Percentiles rank a stretch among this genome's conserved stretches.
Evolutionary conservation across 2,329 filamentous ascomycete species (phyloP).

Genomic region (Truncatella angustata): DNA sequence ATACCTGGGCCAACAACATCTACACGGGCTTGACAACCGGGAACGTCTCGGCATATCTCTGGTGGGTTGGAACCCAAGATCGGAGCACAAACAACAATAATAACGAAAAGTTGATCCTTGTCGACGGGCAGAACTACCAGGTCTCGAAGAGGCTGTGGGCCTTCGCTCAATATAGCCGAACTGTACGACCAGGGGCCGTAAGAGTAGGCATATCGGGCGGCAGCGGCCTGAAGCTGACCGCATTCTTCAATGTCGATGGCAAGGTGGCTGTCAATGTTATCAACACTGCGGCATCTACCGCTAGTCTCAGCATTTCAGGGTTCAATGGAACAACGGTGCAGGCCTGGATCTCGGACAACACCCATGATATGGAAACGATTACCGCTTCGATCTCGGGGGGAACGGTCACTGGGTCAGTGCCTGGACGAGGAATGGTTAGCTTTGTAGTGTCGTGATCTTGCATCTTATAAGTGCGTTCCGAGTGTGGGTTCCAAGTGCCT

Average conservation of each 20-base stretch:
- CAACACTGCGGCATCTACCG: conserved; percentile 20
- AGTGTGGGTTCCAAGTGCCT: no score
- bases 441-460: conserved; percentile 14
- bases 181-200: conserved; percentile 27
- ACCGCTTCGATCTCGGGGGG: conserved; percentile 14
- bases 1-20: conserved; percentile 47
- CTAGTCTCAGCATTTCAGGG: conserved; percentile 26
- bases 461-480: no score
- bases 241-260: conserved; percentile 32
- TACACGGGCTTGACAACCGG: conserved; percentile 40
- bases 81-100: conserved; percentile 19
- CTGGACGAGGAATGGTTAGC: conserved; percentile 12
- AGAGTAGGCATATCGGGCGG: conserved; percentile 22
- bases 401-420: conserved; percentile 20
- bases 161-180: conserved; percentile 28
- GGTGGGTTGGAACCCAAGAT: conserved; percentile 28
- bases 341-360: conserved; percentile 37
- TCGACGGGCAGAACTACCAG: conserved; percentile 19
- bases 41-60: conserved; percentile 45
- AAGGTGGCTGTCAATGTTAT: conserved; percentile 19
- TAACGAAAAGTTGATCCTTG: conserved; percentile 23
- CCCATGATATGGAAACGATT: conserved; percentile 20
- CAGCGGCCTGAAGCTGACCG: conserved; percentile 12
- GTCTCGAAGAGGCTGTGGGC: conserved; percentile 24
- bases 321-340: conserved; percentile 24